Evolutionary conservation across 2,329 filamentous ascomycete species (phyloP).

Genomic region (Claviceps cyperi): DNA sequence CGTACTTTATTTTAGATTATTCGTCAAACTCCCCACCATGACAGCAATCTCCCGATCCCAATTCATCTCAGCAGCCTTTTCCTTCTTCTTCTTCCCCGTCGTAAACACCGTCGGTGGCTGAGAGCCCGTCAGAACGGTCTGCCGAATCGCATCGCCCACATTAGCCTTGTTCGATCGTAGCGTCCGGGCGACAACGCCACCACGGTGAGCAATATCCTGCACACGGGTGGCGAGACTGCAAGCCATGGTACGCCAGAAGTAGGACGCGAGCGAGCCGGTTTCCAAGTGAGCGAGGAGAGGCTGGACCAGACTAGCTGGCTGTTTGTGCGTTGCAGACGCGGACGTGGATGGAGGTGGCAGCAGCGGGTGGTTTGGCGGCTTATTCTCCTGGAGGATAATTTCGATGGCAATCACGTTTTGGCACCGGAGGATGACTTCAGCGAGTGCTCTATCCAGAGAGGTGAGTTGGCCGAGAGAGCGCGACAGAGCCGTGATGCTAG

Average conservation of each 20-base stretch:
- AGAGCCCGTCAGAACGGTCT: slow-evolving; percentile 69
- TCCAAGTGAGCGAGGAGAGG: slow-evolving; percentile 67
- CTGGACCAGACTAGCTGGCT: slow-evolving; percentile 46
- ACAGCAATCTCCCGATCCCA: slow-evolving; percentile 92
- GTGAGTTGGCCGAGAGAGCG: slow-evolving; percentile 68
- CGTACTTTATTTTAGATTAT: slow-evolving; percentile 27
- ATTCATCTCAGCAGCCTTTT: slow-evolving; percentile 30
- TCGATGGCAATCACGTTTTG: slow-evolving; percentile 88
- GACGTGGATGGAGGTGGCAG: slow-evolving; percentile 22
- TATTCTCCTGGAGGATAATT: slow-evolving; percentile 54
- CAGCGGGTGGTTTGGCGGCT: slow-evolving; percentile 54
- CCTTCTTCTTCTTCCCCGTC: slow-evolving; percentile 29
- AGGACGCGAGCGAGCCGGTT: slow-evolving; percentile 72
- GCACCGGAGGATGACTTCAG: slow-evolving; percentile 70
- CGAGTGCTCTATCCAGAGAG: slow-evolving; percentile 64
- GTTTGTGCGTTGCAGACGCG: slow-evolving; percentile 20
- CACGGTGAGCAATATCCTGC: slow-evolving; percentile 69
- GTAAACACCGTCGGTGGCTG: slow-evolving; percentile 45
- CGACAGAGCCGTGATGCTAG: slow-evolving; percentile 59
- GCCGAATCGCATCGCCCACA: slow-evolving; percentile 63
- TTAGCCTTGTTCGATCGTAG: slow-evolving; percentile 60
- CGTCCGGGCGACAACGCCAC: slow-evolving; percentile 71
- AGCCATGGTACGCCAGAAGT: slow-evolving; percentile 87
- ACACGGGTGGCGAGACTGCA: slow-evolving; percentile 62
- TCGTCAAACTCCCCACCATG: slow-evolving; percentile 76